Evolutionary conservation across 805 yeast species (phyloP).

Genomic region (Wickerhamomyces queroliae): DNA sequence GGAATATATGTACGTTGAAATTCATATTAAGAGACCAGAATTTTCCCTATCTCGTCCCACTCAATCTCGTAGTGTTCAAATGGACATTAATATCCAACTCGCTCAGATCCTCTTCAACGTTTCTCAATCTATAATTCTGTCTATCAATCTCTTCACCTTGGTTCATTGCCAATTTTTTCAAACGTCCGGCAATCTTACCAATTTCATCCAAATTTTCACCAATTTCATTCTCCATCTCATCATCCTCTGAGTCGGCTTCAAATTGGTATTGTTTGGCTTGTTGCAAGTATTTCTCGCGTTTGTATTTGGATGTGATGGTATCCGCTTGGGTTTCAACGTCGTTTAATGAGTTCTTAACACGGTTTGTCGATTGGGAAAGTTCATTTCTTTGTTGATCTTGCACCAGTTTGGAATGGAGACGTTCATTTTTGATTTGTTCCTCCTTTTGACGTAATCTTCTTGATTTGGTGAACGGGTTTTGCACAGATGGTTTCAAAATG

Average conservation of each 20-base stretch:
- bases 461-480: conserved; percentile 86
- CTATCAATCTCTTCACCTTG: conserved; percentile 72
- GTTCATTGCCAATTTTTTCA: conserved; percentile 66
- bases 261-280: conserved; percentile 71
- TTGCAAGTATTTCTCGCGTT: conserved; percentile 29
- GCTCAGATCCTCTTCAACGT: conserved; percentile 81
- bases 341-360: conserved; percentile 58
- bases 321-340: conserved; percentile 28
- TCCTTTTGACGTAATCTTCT: conserved; percentile 72
- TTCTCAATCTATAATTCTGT: conserved; percentile 69
- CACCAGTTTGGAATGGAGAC: conserved; percentile 54
- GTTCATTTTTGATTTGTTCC: conserved; percentile 54
- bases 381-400: conserved; percentile 56
- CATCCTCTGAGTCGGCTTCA: conserved; percentile 90
- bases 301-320: conserved; percentile 29
- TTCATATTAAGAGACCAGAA: too few relatives aligned
- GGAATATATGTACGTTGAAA: too few relatives aligned
- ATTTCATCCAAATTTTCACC: conserved; percentile 81
- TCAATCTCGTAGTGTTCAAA: conserved; percentile 63
- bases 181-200: conserved; percentile 56
- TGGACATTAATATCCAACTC: conserved; percentile 79
- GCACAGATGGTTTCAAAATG: conserved; percentile 71
- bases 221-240: conserved; percentile 84
- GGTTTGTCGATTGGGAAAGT: conserved; percentile 59
- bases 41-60: conserved; percentile 37